phyloP scores from a whole-genome alignment of 805 yeast species.

The Wickerhamiella cacticola region DNA sequence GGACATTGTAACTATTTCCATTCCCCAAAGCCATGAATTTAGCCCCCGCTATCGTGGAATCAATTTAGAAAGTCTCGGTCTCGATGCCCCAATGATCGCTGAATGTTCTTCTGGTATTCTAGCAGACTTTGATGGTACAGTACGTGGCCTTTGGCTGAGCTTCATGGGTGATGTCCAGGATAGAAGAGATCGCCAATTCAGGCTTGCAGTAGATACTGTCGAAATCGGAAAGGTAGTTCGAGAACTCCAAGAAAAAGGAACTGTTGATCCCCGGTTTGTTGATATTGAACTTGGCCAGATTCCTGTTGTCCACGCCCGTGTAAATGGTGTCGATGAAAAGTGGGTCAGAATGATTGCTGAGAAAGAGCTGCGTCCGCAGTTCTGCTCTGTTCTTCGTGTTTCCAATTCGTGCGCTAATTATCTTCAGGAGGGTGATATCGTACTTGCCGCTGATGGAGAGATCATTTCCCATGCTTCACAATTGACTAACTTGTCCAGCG shows the following conservation, averaged over 20 bases:
- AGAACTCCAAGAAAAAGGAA: constrained; percentile 36
- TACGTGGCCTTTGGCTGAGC: constrained; percentile 77
- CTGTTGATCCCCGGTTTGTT: constrained; percentile 42
- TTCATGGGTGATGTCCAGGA: constrained; percentile 62
- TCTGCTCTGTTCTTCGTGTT: constrained; percentile 58
- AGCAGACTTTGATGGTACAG: constrained; percentile 62
- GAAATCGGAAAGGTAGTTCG: constrained; percentile 49
- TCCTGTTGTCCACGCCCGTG: constrained; percentile 61
- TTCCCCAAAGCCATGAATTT: constrained; percentile 49
- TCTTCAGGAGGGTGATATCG: constrained; percentile 54
- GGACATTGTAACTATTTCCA: constrained; percentile 59
- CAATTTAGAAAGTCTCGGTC: constrained; percentile 61
- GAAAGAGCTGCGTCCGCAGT: constrained; percentile 53
- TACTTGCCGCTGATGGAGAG: constrained; percentile 55
- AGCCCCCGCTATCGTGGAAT: constrained; percentile 79
- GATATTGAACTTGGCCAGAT: constrained; percentile 69
- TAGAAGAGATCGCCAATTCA: constrained; percentile 47
- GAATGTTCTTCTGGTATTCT: constrained; percentile 73
- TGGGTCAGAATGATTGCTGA: constrained; percentile 65
- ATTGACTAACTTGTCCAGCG: constrained; percentile 37
- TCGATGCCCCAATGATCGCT: constrained; percentile 59
- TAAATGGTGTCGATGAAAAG: constrained; percentile 74
- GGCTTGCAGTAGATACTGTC: constrained; percentile 67
- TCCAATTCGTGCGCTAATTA: constrained; percentile 34
- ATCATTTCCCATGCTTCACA: constrained; percentile 59